Conservation (phyloP, 78 protist species). For the Creolimax fragrantissima region DNA sequence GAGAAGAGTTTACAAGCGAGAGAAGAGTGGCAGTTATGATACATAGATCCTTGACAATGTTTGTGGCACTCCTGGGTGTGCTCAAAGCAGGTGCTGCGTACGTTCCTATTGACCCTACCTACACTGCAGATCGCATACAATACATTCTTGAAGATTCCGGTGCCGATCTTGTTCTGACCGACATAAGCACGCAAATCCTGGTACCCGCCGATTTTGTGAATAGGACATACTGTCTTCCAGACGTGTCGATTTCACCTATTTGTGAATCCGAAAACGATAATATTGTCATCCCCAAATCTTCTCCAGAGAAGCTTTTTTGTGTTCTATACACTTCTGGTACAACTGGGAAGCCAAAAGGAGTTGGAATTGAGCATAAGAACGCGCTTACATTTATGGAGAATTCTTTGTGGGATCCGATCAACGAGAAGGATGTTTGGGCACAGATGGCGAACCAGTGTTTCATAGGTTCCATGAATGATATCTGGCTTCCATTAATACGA, state of each 20-base stretch:
- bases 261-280: background rate
- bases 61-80: background rate
- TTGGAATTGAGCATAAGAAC: background rate
- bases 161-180: background rate
- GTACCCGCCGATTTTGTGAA: background rate
- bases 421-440: background rate
- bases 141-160: background rate
- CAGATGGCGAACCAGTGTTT: background rate
- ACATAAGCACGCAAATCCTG: background rate
- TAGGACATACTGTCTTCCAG: background rate
- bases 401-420: slow-evolving; percentile 7
- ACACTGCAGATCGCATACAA: background rate
- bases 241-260: background rate
- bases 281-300: background rate
- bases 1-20: background rate
- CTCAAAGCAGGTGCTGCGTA: slow-evolving; percentile 16
- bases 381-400: background rate
- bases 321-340: slow-evolving; percentile 19
- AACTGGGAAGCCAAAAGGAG: slow-evolving; percentile 20
- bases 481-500: slow-evolving; percentile 9
- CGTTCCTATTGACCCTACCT: slow-evolving; percentile 20
- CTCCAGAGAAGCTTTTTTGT: background rate
- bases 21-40: background rate
- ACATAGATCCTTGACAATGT: background rate
- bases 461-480: slow-evolving; percentile 18